Percentiles rank a stretch among this genome's conserved stretches.
These are phyloP conservation scores for Calvatia gigantea DNA, from an alignment of 768 basidiomycete species.

Conservation along the genomic window DNA sequence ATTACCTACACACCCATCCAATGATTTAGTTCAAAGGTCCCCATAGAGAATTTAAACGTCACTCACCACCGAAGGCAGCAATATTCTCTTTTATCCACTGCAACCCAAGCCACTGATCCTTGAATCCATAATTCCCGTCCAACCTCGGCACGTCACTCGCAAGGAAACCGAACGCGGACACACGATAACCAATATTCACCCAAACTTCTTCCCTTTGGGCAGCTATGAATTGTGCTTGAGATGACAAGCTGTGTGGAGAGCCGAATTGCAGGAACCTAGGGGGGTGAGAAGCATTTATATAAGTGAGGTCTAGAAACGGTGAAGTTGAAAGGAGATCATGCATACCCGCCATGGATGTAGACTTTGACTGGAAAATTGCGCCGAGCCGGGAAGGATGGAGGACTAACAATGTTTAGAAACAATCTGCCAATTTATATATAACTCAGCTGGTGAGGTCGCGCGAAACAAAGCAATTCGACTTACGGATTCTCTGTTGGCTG, in stretches of 20 bases:
- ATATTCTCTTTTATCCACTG: constrained; percentile 72
- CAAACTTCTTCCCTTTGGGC: constrained; percentile 64
- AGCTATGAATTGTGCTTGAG: constrained; percentile 66
- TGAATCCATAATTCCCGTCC: constrained; percentile 79
- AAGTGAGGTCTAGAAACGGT: neutral
- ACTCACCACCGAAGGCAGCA: constrained; percentile 59
- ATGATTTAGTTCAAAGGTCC: neutral
- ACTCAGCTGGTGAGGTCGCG: neutral
- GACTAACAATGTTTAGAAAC: constrained; percentile 63
- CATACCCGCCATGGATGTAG: constrained; percentile 76
- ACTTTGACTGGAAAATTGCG: constrained; percentile 60
- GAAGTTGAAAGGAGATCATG: neutral
- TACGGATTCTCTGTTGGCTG: constrained; percentile 71
- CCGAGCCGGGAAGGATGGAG: constrained; percentile 45
- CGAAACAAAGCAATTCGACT: constrained; percentile 14
- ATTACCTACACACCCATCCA: constrained; percentile 39
- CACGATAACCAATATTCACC: constrained; percentile 75
- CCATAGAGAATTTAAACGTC: neutral
- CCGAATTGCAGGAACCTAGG: constrained; percentile 77
- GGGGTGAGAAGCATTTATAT: neutral
- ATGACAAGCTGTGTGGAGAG: constrained; percentile 58
- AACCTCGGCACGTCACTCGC: constrained; percentile 60
- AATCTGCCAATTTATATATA: constrained; percentile 35
- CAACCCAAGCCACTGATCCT: constrained; percentile 79
- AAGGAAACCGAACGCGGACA: constrained; percentile 76